Percentiles rank a stretch among this genome's conserved stretches.
These are phyloP conservation scores for Protomyces lactucae-debilis DNA, from an alignment of 1,139 yeast genomes.

Conservation along the genomic window DNA sequence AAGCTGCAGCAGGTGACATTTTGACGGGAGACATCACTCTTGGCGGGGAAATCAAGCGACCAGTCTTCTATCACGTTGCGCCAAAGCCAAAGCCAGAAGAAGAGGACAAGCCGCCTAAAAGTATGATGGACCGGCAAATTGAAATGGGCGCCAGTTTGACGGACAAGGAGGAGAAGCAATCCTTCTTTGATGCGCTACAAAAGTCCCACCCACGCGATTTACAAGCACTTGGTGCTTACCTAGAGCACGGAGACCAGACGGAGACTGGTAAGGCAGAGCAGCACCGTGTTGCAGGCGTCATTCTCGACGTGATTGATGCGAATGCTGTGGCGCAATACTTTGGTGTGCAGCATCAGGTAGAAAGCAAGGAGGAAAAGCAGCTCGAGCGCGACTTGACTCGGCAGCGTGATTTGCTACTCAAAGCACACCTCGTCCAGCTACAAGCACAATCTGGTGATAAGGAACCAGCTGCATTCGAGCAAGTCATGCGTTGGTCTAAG, in stretches of 20 bases:
- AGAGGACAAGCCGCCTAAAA: constrained; percentile 13
- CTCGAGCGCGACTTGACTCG: constrained; percentile 7
- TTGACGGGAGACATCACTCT: constrained; percentile 25
- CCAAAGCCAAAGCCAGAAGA: constrained; percentile 15
- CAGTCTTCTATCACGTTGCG: constrained; percentile 1
- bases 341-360: constrained; percentile 11
- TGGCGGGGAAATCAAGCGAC: constrained; percentile 4
- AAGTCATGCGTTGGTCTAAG: not conserved
- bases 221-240: constrained; percentile 21
- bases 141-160: constrained; percentile 25
- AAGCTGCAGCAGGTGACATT: constrained; percentile 22
- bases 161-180: constrained; percentile 24
- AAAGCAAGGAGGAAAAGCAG: not conserved
- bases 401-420: not conserved
- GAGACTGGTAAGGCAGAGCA: constrained; percentile 9
- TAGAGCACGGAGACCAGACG: constrained; percentile 16
- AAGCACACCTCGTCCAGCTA: constrained; percentile 6
- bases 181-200: constrained; percentile 20
- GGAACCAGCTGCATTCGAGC: not conserved
- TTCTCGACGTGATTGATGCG: constrained; percentile 25
- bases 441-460: constrained; percentile 1
- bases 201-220: constrained; percentile 24
- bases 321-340: constrained; percentile 21
- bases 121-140: constrained; percentile 23
- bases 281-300: constrained; percentile 16